Evolutionary conservation across 352 stramenopile species (phyloP), one percentile per base, ranked within the genome.

Genomic region (Pythium pyrilobum): DNA sequence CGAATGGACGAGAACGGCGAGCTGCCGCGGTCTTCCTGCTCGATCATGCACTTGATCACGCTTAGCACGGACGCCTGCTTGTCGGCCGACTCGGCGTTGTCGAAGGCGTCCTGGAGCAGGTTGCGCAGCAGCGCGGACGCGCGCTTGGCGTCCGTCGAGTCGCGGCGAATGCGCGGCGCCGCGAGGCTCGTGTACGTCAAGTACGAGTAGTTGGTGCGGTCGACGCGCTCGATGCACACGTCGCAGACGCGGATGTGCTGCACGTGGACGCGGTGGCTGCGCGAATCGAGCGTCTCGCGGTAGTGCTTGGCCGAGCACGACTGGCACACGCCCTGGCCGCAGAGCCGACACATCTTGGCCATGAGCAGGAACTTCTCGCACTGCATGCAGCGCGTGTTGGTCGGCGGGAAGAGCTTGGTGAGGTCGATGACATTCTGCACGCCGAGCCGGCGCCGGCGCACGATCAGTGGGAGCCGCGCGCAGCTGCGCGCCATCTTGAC

Each of bases 401-500:
- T 62, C 20, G 54, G 71, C 13, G 64, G 62, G 15, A 76, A 62
- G 39, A 87, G 67, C 10, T 64, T 44, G 13, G 39, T 52, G n/a
- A 50, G 59, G 38, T 73, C 59, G 5, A 85, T 43, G 10, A 90
- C 61, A 25, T 60, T 64, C 56, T 90, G 80, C 7, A 69, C 61
- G 9, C 75, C 77, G 28, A 91, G 73, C 1, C 80, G 77, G 0
- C 77, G 80, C 6, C 80, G 67, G 2, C 68, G 74, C 12, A 91
- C 64, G 11, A 89, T 56, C 2, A 74, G 67, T 5, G 72, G 64
- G 2, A 89, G 47, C 1, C 67, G 62, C 4, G 37, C 38, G 11
- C 43, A 63, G 60, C 54, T 59, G 15, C 37, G 25, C 5, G 60
- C 60, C 44, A 68, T 52, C 24, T 39, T 38, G 5, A 68, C n/a